Evolutionary conservation across 352 stramenopile species (phyloP), one percentile per base, ranked within the genome.

Genomic region (Pythium insidiosum): DNA sequence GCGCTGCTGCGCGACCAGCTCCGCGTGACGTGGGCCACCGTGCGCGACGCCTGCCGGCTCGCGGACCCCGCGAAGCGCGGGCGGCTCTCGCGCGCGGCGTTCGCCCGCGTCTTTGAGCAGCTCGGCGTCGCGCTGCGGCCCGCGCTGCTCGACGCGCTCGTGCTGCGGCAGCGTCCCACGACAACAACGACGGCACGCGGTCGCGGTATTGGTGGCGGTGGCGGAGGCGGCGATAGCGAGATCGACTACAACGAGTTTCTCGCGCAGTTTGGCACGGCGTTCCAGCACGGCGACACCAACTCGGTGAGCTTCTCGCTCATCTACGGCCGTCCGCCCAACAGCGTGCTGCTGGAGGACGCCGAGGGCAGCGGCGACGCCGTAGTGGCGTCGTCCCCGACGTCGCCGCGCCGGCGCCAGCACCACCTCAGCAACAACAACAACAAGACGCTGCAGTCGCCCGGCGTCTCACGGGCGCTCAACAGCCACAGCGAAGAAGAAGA

Each of bases 241-340:
- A 33, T 88, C 21, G 69, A 88, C 50, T 86, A 84, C 44, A 67
- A 61, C 43, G 66, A 77, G 15, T 88, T 88, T 31, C 57, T 88
- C 1, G 50, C 67, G 3, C 58, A 76, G 13, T 88, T 84, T 50
- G 68, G 76, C 33, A 66, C 48, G 12, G 66, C 59, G 15, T 88
- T 88, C 40, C 71, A 78, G 45, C 70, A 80, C 38, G 66, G 58
- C 18, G 75, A 88, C 41, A 67, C 73, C 13, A 81, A 86, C 39
- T 77, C 61, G 13, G 76, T 86, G 5, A 57, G 73, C 22, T 78
- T 72, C 39, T 84, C 76, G 41, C 62, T 88, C 7, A 56, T 71
- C 28, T 50, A 54, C 44, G 34, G 26, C 15, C 44, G 52, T n/a
- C 44, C 51, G 13, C 19, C 43, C 3, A 30, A 25, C 6, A 28